Conservation (phyloP, 352 stramenopile species). For the Pythium biforme region DNA sequence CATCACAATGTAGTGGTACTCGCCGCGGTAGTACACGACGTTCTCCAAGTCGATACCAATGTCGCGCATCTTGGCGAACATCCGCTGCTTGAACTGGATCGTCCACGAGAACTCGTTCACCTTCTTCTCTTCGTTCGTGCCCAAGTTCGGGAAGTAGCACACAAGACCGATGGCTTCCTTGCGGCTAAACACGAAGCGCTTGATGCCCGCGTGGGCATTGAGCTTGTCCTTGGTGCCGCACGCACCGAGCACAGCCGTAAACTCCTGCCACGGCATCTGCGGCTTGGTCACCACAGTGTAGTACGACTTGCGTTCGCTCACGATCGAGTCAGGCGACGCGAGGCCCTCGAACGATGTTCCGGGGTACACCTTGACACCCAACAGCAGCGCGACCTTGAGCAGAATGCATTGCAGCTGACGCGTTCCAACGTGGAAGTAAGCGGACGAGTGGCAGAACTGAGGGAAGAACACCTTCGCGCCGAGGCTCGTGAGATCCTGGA, state of each 20-base stretch:
- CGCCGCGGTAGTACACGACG: constrained; percentile 83
- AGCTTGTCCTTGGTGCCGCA: constrained; percentile 70
- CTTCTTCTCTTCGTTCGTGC: constrained; percentile 72
- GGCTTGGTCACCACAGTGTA: constrained; percentile 73
- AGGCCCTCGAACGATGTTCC: constrained; percentile 64
- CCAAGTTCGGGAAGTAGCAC: constrained; percentile 77
- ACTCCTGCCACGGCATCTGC: constrained; percentile 79
- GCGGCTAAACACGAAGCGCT: constrained; percentile 76
- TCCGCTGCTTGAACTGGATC: constrained; percentile 83
- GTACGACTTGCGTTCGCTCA: constrained; percentile 57
- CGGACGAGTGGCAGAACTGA: constrained; percentile 78
- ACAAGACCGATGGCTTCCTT: constrained; percentile 82
- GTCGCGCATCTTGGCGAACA: constrained; percentile 77
- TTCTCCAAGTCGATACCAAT: constrained; percentile 80
- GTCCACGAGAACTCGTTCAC: constrained; percentile 84
- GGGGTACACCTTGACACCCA: constrained; percentile 69
- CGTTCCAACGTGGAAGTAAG: constrained; percentile 84
- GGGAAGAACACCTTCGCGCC: constrained; percentile 84
- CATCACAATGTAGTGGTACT: constrained; percentile 88
- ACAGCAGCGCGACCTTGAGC: constrained; percentile 73
- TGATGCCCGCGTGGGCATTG: constrained; percentile 60
- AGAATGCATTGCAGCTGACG: constrained; percentile 84
- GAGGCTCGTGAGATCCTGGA: constrained; percentile 76
- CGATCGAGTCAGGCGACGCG: constrained; percentile 47
- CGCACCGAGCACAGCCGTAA: constrained; percentile 65